These are phyloP conservation scores for Ganoderma lingzhi DNA, from an alignment of 1,284 basidiomycete species.

Conservation along the genomic window DNA sequence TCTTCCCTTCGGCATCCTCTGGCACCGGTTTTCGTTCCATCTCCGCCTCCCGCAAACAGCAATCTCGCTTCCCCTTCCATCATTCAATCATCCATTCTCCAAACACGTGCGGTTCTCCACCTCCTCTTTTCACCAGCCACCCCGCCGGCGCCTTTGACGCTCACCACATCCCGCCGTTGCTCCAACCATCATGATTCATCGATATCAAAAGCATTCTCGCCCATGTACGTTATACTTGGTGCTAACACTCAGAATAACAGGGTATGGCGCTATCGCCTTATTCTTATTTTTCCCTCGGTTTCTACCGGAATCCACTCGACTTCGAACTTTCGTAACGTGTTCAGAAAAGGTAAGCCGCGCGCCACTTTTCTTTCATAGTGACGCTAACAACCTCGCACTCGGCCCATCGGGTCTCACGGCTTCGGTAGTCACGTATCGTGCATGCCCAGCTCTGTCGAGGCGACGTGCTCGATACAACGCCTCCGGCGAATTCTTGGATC, in stretches of 20 bases:
- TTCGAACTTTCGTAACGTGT: neutral
- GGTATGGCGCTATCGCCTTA: neutral
- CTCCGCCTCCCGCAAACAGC: constrained; percentile 9
- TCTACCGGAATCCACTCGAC: neutral
- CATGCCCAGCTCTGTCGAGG: neutral
- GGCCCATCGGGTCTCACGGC: neutral
- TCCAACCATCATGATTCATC: neutral
- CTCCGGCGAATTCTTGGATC: neutral
- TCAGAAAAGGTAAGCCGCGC: neutral
- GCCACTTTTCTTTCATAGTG: neutral
- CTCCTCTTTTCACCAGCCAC: neutral
- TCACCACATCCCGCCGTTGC: neutral
- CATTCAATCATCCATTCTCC: constrained; percentile 3
- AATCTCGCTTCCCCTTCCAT: neutral
- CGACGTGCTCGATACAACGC: neutral
- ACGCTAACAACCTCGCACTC: neutral
- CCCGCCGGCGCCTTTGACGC: neutral
- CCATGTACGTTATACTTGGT: neutral
- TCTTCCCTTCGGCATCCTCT: constrained; percentile 40
- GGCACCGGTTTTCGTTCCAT: constrained; percentile 36
- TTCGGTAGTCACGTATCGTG: neutral
- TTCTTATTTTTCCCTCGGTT: neutral
- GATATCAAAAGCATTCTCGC: neutral
- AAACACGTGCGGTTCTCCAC: constrained; percentile 11
- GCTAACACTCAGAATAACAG: neutral